Percentiles rank a stretch among this genome's conserved stretches.
Conservation (phyloP, 176 grass and related monocot species). For the Cenchrus fungigraminus region DNA sequence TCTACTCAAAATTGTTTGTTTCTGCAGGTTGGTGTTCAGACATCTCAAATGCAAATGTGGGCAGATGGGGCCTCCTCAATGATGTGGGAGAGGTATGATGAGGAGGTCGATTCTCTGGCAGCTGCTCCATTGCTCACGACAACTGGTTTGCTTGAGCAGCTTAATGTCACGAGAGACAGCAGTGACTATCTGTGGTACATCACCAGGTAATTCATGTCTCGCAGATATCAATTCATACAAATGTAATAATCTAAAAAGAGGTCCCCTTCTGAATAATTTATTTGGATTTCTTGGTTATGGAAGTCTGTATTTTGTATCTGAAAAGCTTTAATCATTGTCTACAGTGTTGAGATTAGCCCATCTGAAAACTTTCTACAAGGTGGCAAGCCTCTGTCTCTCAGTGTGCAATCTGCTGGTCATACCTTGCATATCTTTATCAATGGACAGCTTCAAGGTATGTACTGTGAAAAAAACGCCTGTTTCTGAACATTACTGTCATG, state of each 20-base stretch:
- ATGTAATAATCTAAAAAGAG: not conserved
- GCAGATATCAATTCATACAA: not conserved
- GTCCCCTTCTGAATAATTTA: not conserved
- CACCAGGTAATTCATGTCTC: constrained; percentile 60
- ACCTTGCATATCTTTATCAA: constrained; percentile 88
- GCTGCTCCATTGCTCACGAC: constrained; percentile 63
- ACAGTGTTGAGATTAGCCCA: constrained; percentile 83
- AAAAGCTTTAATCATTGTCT: constrained; percentile 31
- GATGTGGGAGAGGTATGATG: constrained; percentile 93
- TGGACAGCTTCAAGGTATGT: constrained; percentile 84
- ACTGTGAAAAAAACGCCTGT: not conserved
- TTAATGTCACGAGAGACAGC: constrained; percentile 87
- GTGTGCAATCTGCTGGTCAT: constrained; percentile 90
- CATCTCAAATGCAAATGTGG: constrained; percentile 99
- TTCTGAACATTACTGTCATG: not conserved
- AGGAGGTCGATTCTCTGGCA: constrained; percentile 85
- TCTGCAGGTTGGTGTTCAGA: constrained; percentile 92
- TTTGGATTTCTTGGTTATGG: constrained; percentile 25
- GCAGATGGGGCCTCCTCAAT: constrained; percentile 64
- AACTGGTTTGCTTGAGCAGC: constrained; percentile 90
- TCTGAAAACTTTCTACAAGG: constrained; percentile 79
- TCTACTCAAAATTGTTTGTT: constrained; percentile 26
- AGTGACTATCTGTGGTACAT: constrained; percentile 99
- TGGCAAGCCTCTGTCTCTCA: constrained; percentile 65
- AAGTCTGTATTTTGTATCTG: constrained; percentile 20